Percentiles rank a stretch among this genome's conserved stretches.
Conservation (phyloP, 768 basidiomycete species). For the Plicaturopsis crispa region DNA sequence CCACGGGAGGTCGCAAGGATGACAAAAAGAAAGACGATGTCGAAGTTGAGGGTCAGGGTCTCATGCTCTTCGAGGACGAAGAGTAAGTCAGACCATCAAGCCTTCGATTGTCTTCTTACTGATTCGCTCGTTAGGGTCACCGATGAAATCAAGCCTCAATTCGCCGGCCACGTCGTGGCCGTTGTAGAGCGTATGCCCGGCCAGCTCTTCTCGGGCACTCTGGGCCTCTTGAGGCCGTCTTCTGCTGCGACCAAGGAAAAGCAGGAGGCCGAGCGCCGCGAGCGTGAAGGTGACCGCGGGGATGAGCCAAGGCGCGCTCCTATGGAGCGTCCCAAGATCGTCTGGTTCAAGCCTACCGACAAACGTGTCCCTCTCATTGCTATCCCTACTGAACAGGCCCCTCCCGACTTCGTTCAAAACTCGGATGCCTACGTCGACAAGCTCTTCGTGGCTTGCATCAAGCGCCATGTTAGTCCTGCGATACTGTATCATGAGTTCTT, state of each 20-base stretch:
- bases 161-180: conserved; percentile 98
- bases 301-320: conserved; percentile 74
- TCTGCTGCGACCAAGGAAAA: conserved; percentile 98
- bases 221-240: conserved; percentile 91
- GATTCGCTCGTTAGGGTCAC: conserved; percentile 56
- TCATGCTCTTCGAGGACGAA: conserved; percentile 96
- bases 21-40: conserved; percentile 99
- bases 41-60: conserved; percentile 96
- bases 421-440: conserved; percentile 86
- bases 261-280: conserved; percentile 94
- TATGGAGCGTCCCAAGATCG: conserved; percentile 93
- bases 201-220: conserved; percentile 94
- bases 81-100: conserved; percentile 47
- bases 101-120: conserved; percentile 5
- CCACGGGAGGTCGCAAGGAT: conserved; percentile 71
- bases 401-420: conserved; percentile 91
- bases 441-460: conserved; percentile 96
- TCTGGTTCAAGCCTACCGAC: conserved; percentile 99
- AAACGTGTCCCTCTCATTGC: conserved; percentile 98
- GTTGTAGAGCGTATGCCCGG: conserved; percentile 99
- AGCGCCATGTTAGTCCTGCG: conserved; percentile 73
- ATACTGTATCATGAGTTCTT: conserved; percentile 3
- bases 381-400: conserved; percentile 98
- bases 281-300: conserved; percentile 89
- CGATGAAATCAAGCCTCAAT: conserved; percentile 96